These are phyloP conservation scores for Tuctoria greenei DNA, from an alignment of 176 grass and related monocot genomes.

Conservation along the genomic window DNA sequence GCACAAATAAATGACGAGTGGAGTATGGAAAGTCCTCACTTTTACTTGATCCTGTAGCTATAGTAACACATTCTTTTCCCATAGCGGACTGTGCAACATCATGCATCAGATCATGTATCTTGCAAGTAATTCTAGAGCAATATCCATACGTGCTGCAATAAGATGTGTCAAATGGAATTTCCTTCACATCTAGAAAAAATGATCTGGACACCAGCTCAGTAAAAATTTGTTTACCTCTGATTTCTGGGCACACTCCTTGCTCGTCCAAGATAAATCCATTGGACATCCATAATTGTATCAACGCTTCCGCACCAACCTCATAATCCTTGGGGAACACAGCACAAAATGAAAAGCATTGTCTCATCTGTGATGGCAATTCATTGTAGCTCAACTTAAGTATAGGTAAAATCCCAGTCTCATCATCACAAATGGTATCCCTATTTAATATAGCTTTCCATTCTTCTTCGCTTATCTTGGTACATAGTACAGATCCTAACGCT, in stretches of 20 bases:
- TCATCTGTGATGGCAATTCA: slow-evolving; percentile 5
- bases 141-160: no score
- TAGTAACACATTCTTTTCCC: background rate
- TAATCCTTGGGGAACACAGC: slow-evolving; percentile 32
- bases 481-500: slow-evolving; percentile 11
- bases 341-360: slow-evolving; percentile 31
- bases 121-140: slow-evolving; percentile 6
- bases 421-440: background rate
- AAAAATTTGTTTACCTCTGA: no score
- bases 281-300: slow-evolving; percentile 35
- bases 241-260: background rate
- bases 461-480: background rate
- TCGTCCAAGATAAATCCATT: background rate
- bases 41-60: background rate
- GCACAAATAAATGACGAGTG: slow-evolving; percentile 2
- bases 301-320: background rate
- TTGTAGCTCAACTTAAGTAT: slow-evolving; percentile 27
- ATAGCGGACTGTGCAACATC: slow-evolving; percentile 22
- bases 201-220: no score
- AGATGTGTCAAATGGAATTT: background rate
- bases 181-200: slow-evolving; percentile 19
- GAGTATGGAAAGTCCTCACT: background rate
- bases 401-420: background rate
- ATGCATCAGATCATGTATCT: slow-evolving; percentile 37
- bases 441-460: slow-evolving; percentile 22